Evolutionary conservation across 2,329 filamentous ascomycete species (phyloP), one percentile per base, ranked within the genome.

Genomic region (Didymellaceae sp.): DNA sequence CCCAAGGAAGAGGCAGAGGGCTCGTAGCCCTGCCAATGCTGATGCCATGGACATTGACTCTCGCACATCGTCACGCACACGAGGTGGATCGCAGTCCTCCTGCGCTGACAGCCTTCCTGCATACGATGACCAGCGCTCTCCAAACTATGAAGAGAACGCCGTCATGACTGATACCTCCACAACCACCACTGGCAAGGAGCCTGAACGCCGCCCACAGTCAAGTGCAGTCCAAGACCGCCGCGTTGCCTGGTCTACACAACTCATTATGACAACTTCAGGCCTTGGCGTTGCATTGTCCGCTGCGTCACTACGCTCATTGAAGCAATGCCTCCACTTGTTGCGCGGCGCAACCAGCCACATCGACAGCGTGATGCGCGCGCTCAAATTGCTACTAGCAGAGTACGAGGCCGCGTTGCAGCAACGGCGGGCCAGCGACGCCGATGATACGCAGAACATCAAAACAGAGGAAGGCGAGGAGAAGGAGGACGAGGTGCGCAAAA

Each of bases 241-340:
- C 20, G 80, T 66, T 9, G 81, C 78, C 31, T 95, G 91, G 91
- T 90, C 89, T 54, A 90, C 89, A 9, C 86, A 91, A 11, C 78
- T 97, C 14, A 89, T 96, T 59, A 89, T 96, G 70, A 92, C 90
- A 5, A 97, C 93, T 0, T 96, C 91, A 0, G 93, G 91, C 0
- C 81, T 97, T 1, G 91, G 91, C 57, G 87, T 96, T 13, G 91
- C 94, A 1, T 91, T 99, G 82, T 95, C 89, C 64, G 88, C 95
- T 14, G 88, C 94, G 65, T 96, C 90, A 17, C 77, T 97, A 7
- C 84, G 86, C 42, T 94, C 88, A 54, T 77, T 99, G 32, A 91
- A 90, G 62, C 93, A 91, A 63, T 97, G 92, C 57, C 77, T 97
- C 2, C 82, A 82, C 18, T 89, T 91, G 81, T 78, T 97, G 37